Evolutionary conservation across 2,329 filamentous ascomycete species (phyloP).

Genomic region (Alternaria triticimaculans): DNA sequence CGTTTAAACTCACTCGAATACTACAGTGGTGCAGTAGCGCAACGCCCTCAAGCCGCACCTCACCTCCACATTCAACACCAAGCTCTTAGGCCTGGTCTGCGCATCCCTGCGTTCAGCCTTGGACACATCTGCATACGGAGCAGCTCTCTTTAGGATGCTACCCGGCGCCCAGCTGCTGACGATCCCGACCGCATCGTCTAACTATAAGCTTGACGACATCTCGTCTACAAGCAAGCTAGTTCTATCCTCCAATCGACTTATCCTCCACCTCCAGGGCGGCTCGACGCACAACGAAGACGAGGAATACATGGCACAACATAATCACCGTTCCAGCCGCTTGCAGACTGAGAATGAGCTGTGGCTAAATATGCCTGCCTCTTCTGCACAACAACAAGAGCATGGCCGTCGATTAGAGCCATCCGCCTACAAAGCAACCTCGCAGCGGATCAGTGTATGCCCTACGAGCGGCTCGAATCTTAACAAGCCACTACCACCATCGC

Average conservation of each 20-base stretch:
- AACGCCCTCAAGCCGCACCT: conserved; percentile 34
- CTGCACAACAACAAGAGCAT: conserved; percentile 19
- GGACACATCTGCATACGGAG: conserved; percentile 29
- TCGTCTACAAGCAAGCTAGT: conserved; percentile 28
- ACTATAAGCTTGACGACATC: conserved; percentile 30
- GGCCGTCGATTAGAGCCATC: conserved; percentile 23
- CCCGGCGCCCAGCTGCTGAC: conserved; percentile 39
- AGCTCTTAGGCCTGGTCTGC: conserved; percentile 26
- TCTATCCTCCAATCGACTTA: conserved; percentile 25
- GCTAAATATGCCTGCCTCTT: conserved; percentile 35
- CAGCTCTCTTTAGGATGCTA: conserved; percentile 40
- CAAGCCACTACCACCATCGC: conserved; percentile 40
- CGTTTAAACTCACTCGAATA: conserved; percentile 35
- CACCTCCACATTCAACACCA: conserved; percentile 33
- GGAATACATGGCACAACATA: conserved; percentile 32
- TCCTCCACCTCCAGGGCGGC: conserved; percentile 21
- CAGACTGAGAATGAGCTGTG: conserved; percentile 38
- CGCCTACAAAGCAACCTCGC: conserved; percentile 39
- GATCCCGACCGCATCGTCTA: conserved; percentile 30
- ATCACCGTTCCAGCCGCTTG: conserved; percentile 19
- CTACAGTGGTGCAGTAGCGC: conserved; percentile 41
- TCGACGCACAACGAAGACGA: conserved; percentile 11
- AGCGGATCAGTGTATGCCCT: conserved; percentile 25
- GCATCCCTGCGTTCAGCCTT: conserved; percentile 34
- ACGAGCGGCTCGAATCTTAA: conserved; percentile 30